Evolutionary conservation across 441 rosid genomes (phyloP).

Genomic region (Pelargonium citronellum): DNA sequence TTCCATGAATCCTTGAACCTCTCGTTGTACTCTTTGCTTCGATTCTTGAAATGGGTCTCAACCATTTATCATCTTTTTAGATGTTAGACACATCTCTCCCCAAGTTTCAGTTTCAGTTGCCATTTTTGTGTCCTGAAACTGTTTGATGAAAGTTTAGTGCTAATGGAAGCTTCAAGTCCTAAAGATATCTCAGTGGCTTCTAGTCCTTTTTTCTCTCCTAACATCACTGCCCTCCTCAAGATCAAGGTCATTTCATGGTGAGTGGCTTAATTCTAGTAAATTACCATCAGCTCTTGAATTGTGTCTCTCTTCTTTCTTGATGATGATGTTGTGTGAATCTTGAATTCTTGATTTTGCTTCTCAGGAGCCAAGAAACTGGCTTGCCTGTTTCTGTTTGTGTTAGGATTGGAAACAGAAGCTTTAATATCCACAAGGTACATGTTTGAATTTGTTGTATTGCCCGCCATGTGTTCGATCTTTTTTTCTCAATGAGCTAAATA

Average conservation of each 20-base stretch:
- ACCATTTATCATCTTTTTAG: constrained; percentile 27
- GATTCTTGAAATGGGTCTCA: constrained; percentile 30
- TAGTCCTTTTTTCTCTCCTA: constrained; percentile 64
- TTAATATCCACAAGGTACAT: constrained; percentile 65
- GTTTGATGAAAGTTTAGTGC: not conserved
- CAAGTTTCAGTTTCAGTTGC: too few species aligned
- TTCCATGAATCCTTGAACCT: constrained; percentile 22
- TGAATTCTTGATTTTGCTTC: not conserved
- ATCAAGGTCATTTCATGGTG: constrained; percentile 69
- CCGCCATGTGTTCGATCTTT: too few species aligned
- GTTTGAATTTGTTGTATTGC: not conserved
- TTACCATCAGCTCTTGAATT: not conserved
- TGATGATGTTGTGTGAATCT: not conserved
- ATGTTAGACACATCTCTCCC: constrained; percentile 15
- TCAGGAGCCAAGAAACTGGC: constrained; percentile 80
- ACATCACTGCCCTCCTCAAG: constrained; percentile 53
- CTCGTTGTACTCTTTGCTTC: constrained; percentile 3
- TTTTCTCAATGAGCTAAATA: too few species aligned
- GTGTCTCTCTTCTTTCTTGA: not conserved
- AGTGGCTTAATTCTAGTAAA: not conserved
- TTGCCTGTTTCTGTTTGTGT: constrained; percentile 57
- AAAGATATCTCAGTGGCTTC: constrained; percentile 50
- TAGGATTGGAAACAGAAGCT: constrained; percentile 41
- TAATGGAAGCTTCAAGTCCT: constrained; percentile 46
- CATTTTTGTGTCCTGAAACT: too few species aligned